phyloP scores from a whole-genome alignment of 2,329 filamentous ascomycete species.

The Fusarium chaquense region DNA sequence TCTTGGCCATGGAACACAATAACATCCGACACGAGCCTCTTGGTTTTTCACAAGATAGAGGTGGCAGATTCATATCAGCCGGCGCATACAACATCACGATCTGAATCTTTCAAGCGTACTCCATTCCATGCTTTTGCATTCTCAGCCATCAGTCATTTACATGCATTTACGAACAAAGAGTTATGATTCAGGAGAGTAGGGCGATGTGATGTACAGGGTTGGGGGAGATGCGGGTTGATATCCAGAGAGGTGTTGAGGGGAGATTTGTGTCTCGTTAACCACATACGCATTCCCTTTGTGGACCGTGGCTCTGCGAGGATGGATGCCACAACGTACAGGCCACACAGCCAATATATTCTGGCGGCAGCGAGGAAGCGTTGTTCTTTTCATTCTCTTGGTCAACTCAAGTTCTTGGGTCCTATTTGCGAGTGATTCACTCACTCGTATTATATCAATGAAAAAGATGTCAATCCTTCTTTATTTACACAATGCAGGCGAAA shows the following conservation, averaged over 20 bases:
- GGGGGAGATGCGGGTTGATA: slow-evolving; percentile 1
- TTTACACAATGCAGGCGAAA: neutral
- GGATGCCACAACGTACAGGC: slow-evolving; percentile 31
- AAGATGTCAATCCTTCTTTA: slow-evolving; percentile 38
- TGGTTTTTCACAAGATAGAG: slow-evolving; percentile 33
- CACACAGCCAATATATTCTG: slow-evolving; percentile 37
- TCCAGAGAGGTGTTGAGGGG: slow-evolving; percentile 10
- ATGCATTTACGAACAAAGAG: slow-evolving; percentile 41
- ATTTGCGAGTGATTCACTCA: slow-evolving; percentile 24
- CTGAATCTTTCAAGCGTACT: slow-evolving; percentile 40
- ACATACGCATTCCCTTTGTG: slow-evolving; percentile 24
- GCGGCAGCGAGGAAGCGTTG: slow-evolving; percentile 41
- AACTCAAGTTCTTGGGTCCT: slow-evolving; percentile 31
- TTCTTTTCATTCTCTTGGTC: slow-evolving; percentile 31
- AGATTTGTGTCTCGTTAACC: slow-evolving; percentile 32
- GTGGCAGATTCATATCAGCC: slow-evolving; percentile 21
- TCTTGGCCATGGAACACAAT: slow-evolving; percentile 11
- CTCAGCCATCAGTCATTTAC: slow-evolving; percentile 41
- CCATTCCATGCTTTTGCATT: slow-evolving; percentile 43
- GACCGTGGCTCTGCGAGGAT: slow-evolving; percentile 12
- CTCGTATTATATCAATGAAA: slow-evolving; percentile 37
- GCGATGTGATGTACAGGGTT: slow-evolving; percentile 7
- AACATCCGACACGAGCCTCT: slow-evolving; percentile 29
- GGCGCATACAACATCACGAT: slow-evolving; percentile 45
- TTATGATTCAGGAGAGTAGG: slow-evolving; percentile 21